Evolutionary conservation across 306 rosid species (phyloP), one percentile per base, ranked within the genome.

Genomic region (Inga leiocalycina): DNA sequence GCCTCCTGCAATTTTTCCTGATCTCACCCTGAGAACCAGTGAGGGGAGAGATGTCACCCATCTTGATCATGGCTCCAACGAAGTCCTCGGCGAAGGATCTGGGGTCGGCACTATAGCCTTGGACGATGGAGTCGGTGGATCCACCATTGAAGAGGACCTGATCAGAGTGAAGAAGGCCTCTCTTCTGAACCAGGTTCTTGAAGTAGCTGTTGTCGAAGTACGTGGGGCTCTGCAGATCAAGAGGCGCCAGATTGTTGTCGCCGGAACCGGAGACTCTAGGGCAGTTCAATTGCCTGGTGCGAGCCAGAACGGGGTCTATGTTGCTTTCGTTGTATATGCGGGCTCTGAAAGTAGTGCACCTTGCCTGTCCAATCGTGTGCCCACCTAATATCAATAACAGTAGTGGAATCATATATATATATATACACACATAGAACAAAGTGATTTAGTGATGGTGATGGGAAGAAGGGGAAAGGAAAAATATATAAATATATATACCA

Each of bases 301-400:
- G 75, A 32, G 98, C 97, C 1, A 96, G 84, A 0, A 87, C 69
- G 0, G 39, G 35, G 1, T 90, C 97, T 7, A 96, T 75, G 90
- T 91, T 90, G 69, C 79, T 77, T 54, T 92, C 96, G 27, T 90
- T 93, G 92, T 96, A 92, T 19, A 96, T 80, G 32, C 70, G 90
- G 5, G 78, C 82, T 52, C 99, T 86, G 69, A 91, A 93, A 3
- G 2, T 51, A 1, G 93, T 89, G 90, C 99, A 93, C 77, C 98
- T 89, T 43, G 99, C 94, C 80, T 90, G 93, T 46, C 99, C 98
- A 69, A 96, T 96, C 11, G 99, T 92, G 78, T 93, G 99, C 0
- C 89, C 82, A 1, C 99, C 99, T 94, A 54, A 19, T 16, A 14
- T n/a, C n/a, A n/a, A 51, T 16, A 39, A 39, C 5, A 39, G 5